Evolutionary conservation across 257 asterid species (phyloP).

Genomic region (Salvia rosmarinus): DNA sequence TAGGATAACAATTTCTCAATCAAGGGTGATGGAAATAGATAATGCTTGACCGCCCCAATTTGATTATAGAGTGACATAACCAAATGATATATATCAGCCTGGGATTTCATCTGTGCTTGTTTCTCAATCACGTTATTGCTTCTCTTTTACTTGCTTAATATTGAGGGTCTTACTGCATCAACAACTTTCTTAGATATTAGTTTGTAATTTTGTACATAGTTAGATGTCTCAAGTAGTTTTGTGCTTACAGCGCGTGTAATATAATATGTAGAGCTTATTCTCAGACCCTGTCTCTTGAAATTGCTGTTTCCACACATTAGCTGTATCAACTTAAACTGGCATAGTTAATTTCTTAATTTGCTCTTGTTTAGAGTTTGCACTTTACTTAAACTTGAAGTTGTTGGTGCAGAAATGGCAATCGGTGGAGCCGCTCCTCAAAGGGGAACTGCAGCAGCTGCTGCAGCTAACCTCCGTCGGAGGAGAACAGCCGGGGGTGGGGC

Average conservation of each 20-base stretch:
- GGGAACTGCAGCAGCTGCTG: slow-evolving; percentile 75
- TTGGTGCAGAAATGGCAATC: slow-evolving; percentile 56
- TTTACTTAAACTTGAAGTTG: slow-evolving; percentile 5
- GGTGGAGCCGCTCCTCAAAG: slow-evolving; percentile 70
- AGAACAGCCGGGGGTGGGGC: slow-evolving; percentile 56
- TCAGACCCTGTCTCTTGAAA: background rate
- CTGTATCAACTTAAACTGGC: background rate
- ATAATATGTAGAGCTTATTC: background rate
- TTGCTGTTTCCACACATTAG: background rate
- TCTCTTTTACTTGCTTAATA: too few relatives aligned
- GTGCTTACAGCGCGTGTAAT: too few relatives aligned
- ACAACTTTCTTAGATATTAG: background rate
- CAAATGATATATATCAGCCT: background rate
- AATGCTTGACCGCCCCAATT: background rate
- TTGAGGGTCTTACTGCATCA: background rate
- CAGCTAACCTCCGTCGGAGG: slow-evolving; percentile 65
- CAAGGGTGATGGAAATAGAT: background rate
- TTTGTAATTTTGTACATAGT: background rate
- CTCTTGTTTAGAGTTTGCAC: too few relatives aligned
- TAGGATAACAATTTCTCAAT: background rate
- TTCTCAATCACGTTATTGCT: too few relatives aligned
- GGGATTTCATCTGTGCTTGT: too few relatives aligned
- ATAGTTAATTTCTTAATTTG: too few relatives aligned
- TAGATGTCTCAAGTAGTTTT: too few relatives aligned
- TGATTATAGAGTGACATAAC: background rate